Base-by-base conservation (phyloP, 2,329 filamentous ascomycete species). In the Aureobasidium sp. region DNA sequence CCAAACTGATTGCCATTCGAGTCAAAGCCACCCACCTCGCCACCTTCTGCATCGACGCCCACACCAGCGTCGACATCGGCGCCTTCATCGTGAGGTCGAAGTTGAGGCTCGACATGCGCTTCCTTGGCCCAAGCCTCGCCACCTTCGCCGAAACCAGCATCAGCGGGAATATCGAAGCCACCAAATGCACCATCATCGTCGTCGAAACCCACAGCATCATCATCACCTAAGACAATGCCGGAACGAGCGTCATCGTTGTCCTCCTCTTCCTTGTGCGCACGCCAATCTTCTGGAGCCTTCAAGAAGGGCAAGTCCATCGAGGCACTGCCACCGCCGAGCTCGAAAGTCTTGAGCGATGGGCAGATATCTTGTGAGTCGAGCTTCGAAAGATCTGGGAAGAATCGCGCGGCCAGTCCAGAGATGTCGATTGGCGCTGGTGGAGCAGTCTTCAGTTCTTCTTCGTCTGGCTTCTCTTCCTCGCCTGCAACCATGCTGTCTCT, bases 91-190 rank as follows among this genome's bases (percentile, higher is more conserved):
- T 91, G 90, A 27, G 93, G 85, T 56, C 90, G 88, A 78, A 91
- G 88, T 76, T 95, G 91, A 46, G 90, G 90, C 69, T 93, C 89
- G 23, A 93, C 78, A 12, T 90, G 92, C 44, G 92, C 91, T 73
- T 97, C 91, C 68, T 87, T 86, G 5, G 93, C 94, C 93, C 94
- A 99, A 1, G 88, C 90, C 73, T 99, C 94, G 66, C 94, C 94
- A 64, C 94, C 94, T 73, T 97, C 92, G 29, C 94, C 94, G 71
- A 99, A 99, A 13, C 89, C 90, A 61, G 91, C 84, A 65, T 95
- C 88, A 7, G 77, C 79, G 41, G 77, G 78, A 39, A 84, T 78
- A 50, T 85, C 79, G 62, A 82, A 80, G 20, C 77, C 87, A 47
- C 86, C 89, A 41, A 92, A 78, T 5, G 79, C 77, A 41, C 82